Percentiles rank a stretch among this genome's conserved stretches.
These are phyloP conservation scores for Pseudogymnoascus sp. DNA, from an alignment of 2,329 filamentous ascomycete genomes.

Conservation along the genomic window DNA sequence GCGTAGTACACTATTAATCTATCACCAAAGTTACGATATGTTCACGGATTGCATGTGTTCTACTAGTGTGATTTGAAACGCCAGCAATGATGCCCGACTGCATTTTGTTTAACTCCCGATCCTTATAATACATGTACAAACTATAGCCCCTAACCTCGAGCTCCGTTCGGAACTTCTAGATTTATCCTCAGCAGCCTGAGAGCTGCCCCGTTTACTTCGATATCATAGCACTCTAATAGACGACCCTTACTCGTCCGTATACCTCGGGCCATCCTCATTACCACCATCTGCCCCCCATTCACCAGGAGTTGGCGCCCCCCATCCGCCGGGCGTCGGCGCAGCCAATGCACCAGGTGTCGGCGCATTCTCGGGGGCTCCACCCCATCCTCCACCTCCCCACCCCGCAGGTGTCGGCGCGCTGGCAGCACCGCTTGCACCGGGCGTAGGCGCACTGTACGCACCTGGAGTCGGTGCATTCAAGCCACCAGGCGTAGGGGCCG, in stretches of 20 bases:
- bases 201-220: neutral
- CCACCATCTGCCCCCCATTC: slow-evolving; percentile 29
- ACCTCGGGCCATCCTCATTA: slow-evolving; percentile 37
- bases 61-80: neutral
- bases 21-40: neutral
- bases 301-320: slow-evolving; percentile 58
- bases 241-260: slow-evolving; percentile 26
- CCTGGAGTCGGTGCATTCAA: slow-evolving; percentile 66
- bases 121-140: slow-evolving; percentile 8
- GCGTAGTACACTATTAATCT: neutral
- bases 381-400: slow-evolving; percentile 20
- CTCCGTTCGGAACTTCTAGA: neutral
- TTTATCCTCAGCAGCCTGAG: neutral
- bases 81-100: slow-evolving; percentile 8
- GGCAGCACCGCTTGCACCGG: slow-evolving; percentile 51
- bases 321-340: slow-evolving; percentile 58
- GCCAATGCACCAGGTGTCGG: slow-evolving; percentile 61
- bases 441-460: slow-evolving; percentile 62
- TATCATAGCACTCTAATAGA: neutral
- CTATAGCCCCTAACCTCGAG: neutral
- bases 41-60: neutral
- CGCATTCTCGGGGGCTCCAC: slow-evolving; percentile 46
- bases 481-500: slow-evolving; percentile 54
- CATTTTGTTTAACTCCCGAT: neutral
- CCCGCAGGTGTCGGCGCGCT: slow-evolving; percentile 27